Evolutionary conservation across 2,329 filamentous ascomycete genomes (phyloP).

Genomic region (Cladosporium sp.): DNA sequence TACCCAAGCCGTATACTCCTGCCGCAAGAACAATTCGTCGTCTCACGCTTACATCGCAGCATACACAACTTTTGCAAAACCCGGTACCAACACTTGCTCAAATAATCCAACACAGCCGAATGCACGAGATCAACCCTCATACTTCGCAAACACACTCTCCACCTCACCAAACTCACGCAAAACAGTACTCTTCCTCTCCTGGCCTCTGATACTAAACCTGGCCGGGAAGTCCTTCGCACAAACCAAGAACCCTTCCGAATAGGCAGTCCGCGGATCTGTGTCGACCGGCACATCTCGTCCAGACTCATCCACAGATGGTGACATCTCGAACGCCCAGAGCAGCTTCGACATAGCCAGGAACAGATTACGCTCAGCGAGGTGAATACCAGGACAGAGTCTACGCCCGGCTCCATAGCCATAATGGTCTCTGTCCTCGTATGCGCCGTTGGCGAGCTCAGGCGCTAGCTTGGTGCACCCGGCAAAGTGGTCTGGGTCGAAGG

Average conservation of each 20-base stretch:
- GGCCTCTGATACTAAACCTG: slow-evolving; percentile 23
- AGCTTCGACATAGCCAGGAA: slow-evolving; percentile 38
- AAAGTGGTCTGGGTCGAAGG: slow-evolving; percentile 41
- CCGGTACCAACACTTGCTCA: background rate
- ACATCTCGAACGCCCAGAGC: slow-evolving; percentile 54
- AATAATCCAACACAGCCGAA: background rate
- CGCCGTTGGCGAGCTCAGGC: slow-evolving; percentile 38
- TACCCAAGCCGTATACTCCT: background rate
- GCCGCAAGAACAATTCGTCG: no score
- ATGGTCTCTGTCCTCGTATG: slow-evolving; percentile 44
- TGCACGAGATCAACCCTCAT: slow-evolving; percentile 6
- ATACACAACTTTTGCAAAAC: background rate
- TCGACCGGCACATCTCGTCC: slow-evolving; percentile 16
- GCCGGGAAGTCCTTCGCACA: slow-evolving; percentile 30
- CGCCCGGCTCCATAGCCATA: slow-evolving; percentile 53
- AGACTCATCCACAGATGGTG: slow-evolving; percentile 17
- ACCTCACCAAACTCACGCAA: slow-evolving; percentile 26
- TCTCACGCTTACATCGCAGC: background rate
- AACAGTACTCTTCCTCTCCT: slow-evolving; percentile 24
- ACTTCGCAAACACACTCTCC: slow-evolving; percentile 25
- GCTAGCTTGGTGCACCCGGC: slow-evolving; percentile 35
- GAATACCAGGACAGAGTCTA: slow-evolving; percentile 52
- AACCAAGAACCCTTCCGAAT: slow-evolving; percentile 30
- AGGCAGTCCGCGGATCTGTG: slow-evolving; percentile 27
- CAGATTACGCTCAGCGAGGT: slow-evolving; percentile 52